These are phyloP conservation scores for Monilinia fructigena DNA, from an alignment of 2,329 filamentous ascomycete species.

Conservation along the genomic window DNA sequence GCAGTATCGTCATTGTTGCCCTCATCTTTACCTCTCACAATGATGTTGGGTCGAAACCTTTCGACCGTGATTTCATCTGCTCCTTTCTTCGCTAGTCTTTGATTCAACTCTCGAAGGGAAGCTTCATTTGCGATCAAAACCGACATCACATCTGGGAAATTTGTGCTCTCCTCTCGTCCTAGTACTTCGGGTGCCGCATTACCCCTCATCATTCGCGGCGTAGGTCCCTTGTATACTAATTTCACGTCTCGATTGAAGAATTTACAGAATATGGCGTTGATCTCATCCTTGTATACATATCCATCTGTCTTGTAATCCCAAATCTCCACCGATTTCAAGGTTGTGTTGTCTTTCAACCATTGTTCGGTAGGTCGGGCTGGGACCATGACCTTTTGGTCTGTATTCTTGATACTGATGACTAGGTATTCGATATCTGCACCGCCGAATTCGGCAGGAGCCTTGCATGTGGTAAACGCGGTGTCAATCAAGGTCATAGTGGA, in stretches of 20 bases:
- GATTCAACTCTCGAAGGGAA: conserved; percentile 58
- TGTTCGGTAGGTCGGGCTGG: conserved; percentile 53
- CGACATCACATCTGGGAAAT: conserved; percentile 60
- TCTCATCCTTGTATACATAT: conserved; percentile 50
- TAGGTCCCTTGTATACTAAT: conserved; percentile 62
- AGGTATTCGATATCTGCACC: conserved; percentile 46
- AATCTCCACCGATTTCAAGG: conserved; percentile 51
- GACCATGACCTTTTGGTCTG: conserved; percentile 47
- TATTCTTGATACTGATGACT: conserved; percentile 47
- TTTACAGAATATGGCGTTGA: conserved; percentile 54
- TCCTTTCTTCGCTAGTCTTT: conserved; percentile 45
- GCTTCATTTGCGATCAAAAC: conserved; percentile 55
- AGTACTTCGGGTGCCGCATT: conserved; percentile 55
- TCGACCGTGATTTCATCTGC: conserved; percentile 56
- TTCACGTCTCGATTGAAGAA: conserved; percentile 57
- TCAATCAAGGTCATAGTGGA: conserved; percentile 61
- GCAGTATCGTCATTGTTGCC: conserved; percentile 37
- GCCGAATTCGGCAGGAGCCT: background rate
- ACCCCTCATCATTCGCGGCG: conserved; percentile 52
- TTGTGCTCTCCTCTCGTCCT: conserved; percentile 53
- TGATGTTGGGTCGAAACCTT: conserved; percentile 63
- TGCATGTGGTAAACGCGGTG: conserved; percentile 14
- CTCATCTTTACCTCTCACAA: conserved; percentile 51
- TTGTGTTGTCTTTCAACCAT: conserved; percentile 56
- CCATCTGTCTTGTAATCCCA: conserved; percentile 60